Base-by-base conservation (phyloP, 108 stramenopile genomes). In the Skeletonema marinoi region DNA sequence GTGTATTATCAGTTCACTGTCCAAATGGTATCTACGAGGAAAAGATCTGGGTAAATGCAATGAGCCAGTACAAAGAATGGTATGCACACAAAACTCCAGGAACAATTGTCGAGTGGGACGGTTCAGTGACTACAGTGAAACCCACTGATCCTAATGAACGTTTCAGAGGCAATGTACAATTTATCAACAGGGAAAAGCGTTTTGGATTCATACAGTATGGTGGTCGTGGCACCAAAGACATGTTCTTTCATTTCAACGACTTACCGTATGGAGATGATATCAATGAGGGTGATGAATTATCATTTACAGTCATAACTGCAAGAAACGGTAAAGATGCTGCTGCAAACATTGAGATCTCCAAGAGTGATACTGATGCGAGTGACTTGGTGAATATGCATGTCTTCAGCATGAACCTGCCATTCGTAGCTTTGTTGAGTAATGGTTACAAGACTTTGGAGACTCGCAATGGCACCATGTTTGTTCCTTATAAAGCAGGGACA, bases 321-420 rank as follows among this genome's bases (percentile, higher is more conserved):
- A 79, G 78, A 62, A 88, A 65, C 67, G 86, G 86, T 51, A 89
- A 89, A 64, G 39, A 60, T 60, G 70, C 78, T 31, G 84, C 84
- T 32, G 16, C 61, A 29, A 83, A 75, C 42, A 80, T 86, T 69
- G 75, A 84, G 42, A 44, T 79, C 66, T 60, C 67, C 73, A 56
- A 82, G 62, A 62, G 60, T 60, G 64, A 65, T 44, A 31, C 29
- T 38, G 48, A 68, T 11, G 73, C 81, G 19, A 56, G 16, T 31
- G 68, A 78, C 29, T 25, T 30, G 65, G 71, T 87, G 8, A 67
- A 78, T 29, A 78, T 87, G 71, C 78, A 85, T 48, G 82, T 71
- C 38, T 93, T 95, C 74, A 86, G 85, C 62, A 93, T 95, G 94
- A 92, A 90, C 65, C 68, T 88, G 65, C 94, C 94, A 11, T 95